Evolutionary conservation across 306 rosid species (phyloP).

Genomic region (Begonia loranthoides): DNA sequence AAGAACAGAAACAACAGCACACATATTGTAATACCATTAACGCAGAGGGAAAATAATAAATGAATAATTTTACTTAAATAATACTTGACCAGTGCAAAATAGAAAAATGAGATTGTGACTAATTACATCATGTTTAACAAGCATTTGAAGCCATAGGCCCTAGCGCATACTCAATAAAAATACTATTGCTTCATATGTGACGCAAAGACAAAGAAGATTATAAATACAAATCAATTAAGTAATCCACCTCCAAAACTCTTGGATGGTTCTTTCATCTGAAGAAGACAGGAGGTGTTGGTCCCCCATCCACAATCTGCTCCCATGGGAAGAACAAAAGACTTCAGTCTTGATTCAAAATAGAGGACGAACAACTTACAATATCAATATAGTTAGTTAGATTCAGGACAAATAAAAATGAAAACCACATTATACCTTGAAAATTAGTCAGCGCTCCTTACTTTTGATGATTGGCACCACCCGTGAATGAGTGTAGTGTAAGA

Average conservation of each 20-base stretch:
- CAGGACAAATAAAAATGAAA: neutral
- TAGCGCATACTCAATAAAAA: neutral
- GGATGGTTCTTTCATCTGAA: neutral
- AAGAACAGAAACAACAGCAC: too few species aligned
- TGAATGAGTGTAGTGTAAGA: slow-evolving; percentile 30
- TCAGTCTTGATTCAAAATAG: too few species aligned
- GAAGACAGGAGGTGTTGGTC: neutral
- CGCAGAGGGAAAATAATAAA: too few species aligned
- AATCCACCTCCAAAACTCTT: slow-evolving; percentile 2
- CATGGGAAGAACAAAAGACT: too few species aligned
- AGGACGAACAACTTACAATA: too few species aligned
- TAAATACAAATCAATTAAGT: neutral
- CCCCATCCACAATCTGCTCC: neutral
- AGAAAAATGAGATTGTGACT: too few species aligned
- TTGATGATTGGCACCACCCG: slow-evolving; percentile 10
- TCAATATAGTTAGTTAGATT: neutral
- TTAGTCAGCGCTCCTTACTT: slow-evolving; percentile 5
- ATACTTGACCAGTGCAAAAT: too few species aligned
- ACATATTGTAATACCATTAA: too few species aligned
- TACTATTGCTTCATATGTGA: neutral
- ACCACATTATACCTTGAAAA: neutral
- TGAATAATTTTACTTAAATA: too few species aligned
- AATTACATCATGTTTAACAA: too few species aligned
- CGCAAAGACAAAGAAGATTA: neutral
- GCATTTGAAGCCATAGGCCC: too few species aligned